Percentiles rank a stretch among this genome's conserved stretches.
Evolutionary conservation across 106 monocot species (phyloP).

Genomic region (Dendrobium officinale): DNA sequence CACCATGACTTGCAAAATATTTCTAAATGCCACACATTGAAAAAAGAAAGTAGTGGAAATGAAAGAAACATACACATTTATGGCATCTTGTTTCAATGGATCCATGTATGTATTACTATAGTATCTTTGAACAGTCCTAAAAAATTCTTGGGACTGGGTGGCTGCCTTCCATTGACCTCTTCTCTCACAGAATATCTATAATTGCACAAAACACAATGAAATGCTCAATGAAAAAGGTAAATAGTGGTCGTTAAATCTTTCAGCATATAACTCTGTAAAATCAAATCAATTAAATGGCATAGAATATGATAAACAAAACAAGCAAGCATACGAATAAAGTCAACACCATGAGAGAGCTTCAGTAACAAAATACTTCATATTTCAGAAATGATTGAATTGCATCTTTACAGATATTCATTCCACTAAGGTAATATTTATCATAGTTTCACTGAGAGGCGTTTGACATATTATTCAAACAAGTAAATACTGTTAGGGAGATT

Average conservation of each 20-base stretch:
- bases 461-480: conserved; percentile 2
- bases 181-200: conserved; percentile 86
- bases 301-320: neutral
- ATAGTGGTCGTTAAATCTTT: neutral
- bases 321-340: neutral
- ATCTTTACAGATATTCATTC: neutral
- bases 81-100: conserved; percentile 90
- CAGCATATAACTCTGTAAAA: neutral
- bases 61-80: conserved; percentile 70
- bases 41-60: neutral
- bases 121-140: conserved; percentile 82
- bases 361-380: neutral
- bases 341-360: neutral
- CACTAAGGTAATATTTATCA: neutral
- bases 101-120: conserved; percentile 90
- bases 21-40: neutral
- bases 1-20: neutral
- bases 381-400: neutral
- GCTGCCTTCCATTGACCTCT: conserved; percentile 95
- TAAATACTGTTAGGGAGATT: neutral
- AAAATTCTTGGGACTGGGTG: conserved; percentile 80
- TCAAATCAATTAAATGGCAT: neutral
- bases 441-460: neutral
- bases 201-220: neutral
- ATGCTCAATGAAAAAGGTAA: neutral